Conservation (phyloP, 139 green algal genomes). For the Micractinium conductrix region DNA sequence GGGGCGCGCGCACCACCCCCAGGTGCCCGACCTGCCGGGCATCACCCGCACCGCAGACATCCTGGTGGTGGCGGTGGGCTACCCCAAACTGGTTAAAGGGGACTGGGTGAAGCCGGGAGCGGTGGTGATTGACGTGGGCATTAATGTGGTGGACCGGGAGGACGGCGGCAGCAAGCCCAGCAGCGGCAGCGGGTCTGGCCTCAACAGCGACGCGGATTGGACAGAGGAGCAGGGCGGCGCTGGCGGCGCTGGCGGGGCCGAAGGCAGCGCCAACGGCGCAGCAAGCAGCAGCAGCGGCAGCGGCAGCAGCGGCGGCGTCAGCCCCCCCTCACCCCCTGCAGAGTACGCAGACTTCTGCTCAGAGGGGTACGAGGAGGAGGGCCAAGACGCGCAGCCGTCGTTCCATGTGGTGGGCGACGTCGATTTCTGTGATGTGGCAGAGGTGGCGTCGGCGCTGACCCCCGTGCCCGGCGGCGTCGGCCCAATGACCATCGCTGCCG, state of each 20-base stretch:
- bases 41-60: constrained; percentile 75
- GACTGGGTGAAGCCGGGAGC: constrained; percentile 95
- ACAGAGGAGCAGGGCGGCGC: background rate
- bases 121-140: constrained; percentile 95
- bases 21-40: constrained; percentile 31
- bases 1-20: background rate
- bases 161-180: no score
- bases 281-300: background rate
- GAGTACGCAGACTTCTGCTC: background rate
- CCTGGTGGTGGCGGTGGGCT: constrained; percentile 82
- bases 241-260: background rate
- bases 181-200: background rate
- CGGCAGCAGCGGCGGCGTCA: background rate
- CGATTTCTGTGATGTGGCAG: constrained; percentile 67
- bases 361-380: background rate
- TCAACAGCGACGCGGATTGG: no score
- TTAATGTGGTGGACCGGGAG: constrained; percentile 86
- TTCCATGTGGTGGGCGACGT: constrained; percentile 88
- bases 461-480: constrained; percentile 96
- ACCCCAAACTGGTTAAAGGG: constrained; percentile 59
- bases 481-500: constrained; percentile 98
- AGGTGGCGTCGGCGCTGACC: constrained; percentile 85
- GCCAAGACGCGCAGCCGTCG: constrained; percentile 1
- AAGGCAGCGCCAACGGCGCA: background rate
- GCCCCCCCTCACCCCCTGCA: no score